Evolutionary conservation across 2,329 filamentous ascomycete species (phyloP), one percentile per base, ranked within the genome.

Genomic region (Ophioceras dolichostomum): DNA sequence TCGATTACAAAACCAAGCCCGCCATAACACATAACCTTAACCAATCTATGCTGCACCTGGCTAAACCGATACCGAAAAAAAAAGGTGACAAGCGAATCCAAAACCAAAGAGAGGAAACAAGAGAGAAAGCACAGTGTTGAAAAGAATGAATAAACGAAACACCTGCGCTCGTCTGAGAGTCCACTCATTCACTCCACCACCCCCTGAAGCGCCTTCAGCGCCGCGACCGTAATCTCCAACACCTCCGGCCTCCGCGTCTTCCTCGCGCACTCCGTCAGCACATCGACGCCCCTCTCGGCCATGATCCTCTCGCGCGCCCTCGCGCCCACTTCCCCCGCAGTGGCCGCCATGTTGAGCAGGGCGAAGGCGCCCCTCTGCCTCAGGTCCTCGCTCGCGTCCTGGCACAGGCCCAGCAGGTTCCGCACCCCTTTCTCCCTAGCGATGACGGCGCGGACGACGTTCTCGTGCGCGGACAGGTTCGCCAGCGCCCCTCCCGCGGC

Each of bases 401-500:
- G 64, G 50, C 86, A 94, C 52, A 96, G 60, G 0, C 69, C 75
- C n/a, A 98, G 58, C n/a, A 96, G 49, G n/a, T 85, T 74, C 43
- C 77, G 68, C 4, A 91, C 68, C 1, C 85, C 86, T 12, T 81
- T 70, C 19, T 22, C 19, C 26, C 81, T 68, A 41, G 75, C 71
- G 27, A 94, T 49, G 3, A 96, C 69, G 4, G 73, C 79, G 3
- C 73, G 67, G 1, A 89, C 79, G 0, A 84, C 82, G 2, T 71
- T 69, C 48, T 91, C 84, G 54, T 80, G 87, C 21, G 77, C 75
- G 0, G 87, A 87, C 18, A 98, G 60, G 58, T 83, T 83, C 1
- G 89, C 91, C 35, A 98, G 58, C 0, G 87, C 89, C 2, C 91
- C 91, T 3, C 88, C 87, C 0, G 91, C 88, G 0, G 87, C 91